Conservation (phyloP, 169 alveolate species). For the Pseudocohnilembus persalinus region DNA sequence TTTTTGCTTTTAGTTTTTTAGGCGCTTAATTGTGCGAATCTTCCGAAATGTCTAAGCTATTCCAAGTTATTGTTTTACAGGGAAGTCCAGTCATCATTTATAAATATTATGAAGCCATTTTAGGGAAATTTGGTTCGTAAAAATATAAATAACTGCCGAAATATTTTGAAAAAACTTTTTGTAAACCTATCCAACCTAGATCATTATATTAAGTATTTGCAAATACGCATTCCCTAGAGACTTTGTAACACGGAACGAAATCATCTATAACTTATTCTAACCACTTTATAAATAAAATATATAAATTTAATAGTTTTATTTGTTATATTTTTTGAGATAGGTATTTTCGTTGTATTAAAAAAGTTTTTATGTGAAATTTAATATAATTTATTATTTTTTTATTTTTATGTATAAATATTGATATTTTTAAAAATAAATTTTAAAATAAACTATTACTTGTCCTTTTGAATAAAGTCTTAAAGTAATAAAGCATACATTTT, state of each 20-base stretch:
- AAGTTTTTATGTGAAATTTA: no score
- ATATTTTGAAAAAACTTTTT: conserved; percentile 22
- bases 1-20: no score
- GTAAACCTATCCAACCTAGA: conserved; percentile 4
- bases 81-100: neutral
- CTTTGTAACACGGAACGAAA: conserved; percentile 9
- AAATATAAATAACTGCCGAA: neutral
- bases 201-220: conserved; percentile 12
- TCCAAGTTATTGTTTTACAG: neutral
- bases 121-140: neutral
- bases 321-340: no score
- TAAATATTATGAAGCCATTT: conserved; percentile 14
- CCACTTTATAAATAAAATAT: conserved; percentile 30
- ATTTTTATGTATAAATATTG: no score
- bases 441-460: no score
- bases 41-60: neutral
- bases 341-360: no score
- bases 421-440: no score
- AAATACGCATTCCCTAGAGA: neutral
- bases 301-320: no score
- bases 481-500: neutral
- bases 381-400: no score
- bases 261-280: conserved; percentile 23
- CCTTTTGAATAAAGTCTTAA: conserved; percentile 9
- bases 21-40: no score